Evolutionary conservation across 1,284 basidiomycete species (phyloP), one percentile per base, ranked within the genome.

Genomic region (Mycosarcoma maydis): DNA sequence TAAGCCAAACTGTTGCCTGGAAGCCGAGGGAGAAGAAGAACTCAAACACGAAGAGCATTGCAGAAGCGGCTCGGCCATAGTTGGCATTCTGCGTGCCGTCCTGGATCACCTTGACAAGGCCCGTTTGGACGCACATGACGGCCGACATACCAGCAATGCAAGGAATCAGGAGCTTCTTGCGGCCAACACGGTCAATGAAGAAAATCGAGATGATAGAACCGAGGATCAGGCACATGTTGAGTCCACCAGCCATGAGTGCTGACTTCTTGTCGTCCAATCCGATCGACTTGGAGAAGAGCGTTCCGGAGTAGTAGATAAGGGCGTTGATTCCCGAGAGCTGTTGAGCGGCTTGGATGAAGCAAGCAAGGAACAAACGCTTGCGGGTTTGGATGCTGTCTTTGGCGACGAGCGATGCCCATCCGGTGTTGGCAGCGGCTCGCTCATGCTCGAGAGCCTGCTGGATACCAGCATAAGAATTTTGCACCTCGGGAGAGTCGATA

Each of bases 1-100:
- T 83, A 30, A 83, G 71, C 76, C 83, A 83, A 6, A 88, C 88
- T 87, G 90, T 89, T 22, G 88, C 88, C 77, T 89, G 85, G 88
- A 88, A 89, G 32, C 88, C 89, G 52, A 89, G 84, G 0, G 88
- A 74, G 80, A 89, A 90, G 83, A 88, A 88, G 33, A 89, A 85
- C 74, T 90, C 89, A 82, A 89, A 90, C 29, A 88, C 81, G 78
- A 88, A 89, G 71, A 86, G 80, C 83, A 77, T 89, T 9, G 87
- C 85, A 19, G 54, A 50, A 6, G 51, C 43, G 29, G 86, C 87
- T 19, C 88, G 85, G 37, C 88, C 83, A 1, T 84, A 87, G 23
- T 43, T 51, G 84, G 85, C 5, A 83, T 29, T 43, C 11, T 19
- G 36, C 9, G 29, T 26, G 14, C 47, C 47, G 13, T 47, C 43